These are phyloP conservation scores for Dimargaris verticillata DNA, from an alignment of 192 early-diverging fungal genomes.

Conservation along the genomic window DNA sequence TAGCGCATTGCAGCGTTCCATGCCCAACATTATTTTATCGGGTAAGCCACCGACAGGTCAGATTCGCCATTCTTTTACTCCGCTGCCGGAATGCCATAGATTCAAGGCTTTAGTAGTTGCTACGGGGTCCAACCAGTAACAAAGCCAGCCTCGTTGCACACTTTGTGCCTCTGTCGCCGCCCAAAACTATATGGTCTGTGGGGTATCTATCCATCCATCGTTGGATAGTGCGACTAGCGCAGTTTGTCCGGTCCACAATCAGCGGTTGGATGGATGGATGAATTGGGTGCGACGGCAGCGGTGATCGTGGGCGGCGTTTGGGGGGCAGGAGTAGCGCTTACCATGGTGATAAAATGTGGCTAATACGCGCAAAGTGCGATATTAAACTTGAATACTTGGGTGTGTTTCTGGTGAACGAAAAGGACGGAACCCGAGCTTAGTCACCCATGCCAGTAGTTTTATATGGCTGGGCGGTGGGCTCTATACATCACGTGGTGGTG, in stretches of 20 bases:
- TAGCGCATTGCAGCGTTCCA: slow-evolving; percentile 2
- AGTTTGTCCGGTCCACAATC: too few relatives aligned
- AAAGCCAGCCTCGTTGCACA: not conserved
- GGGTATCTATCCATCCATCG: not conserved
- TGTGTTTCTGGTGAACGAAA: not conserved
- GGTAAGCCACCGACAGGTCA: not conserved
- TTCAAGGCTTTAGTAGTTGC: not conserved
- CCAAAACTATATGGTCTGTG: not conserved
- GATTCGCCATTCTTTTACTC: not conserved
- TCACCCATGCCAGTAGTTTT: too few relatives aligned
- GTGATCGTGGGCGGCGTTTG: not conserved
- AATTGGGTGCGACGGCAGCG: too few relatives aligned
- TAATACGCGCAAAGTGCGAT: not conserved
- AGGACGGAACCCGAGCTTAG: not conserved
- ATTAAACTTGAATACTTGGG: not conserved
- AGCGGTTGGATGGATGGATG: not conserved
- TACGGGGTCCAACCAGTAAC: not conserved
- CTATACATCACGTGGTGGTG: too few relatives aligned
- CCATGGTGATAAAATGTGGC: not conserved
- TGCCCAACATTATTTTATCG: not conserved
- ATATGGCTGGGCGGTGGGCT: too few relatives aligned
- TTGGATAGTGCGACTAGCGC: not conserved
- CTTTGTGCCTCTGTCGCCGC: not conserved
- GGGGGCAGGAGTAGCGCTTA: not conserved
- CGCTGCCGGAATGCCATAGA: not conserved